These are phyloP conservation scores for Biscutella auriculata DNA, from an alignment of 441 rosid genomes.

Conservation along the genomic window DNA sequence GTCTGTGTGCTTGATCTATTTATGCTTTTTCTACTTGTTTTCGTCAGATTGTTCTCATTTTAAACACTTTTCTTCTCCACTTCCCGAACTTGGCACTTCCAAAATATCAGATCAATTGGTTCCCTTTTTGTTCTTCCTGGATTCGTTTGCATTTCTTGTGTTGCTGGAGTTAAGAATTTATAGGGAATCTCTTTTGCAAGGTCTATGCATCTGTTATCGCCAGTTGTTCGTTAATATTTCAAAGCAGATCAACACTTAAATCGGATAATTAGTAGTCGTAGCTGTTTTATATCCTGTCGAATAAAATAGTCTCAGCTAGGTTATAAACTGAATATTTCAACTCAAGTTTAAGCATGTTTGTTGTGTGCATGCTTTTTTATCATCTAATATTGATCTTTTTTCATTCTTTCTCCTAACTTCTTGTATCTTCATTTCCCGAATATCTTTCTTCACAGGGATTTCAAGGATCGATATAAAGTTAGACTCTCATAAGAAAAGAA, in stretches of 20 bases:
- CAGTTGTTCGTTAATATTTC: no score
- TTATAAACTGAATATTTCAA: no score
- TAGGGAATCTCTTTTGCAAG: no score
- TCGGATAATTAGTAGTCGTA: no score
- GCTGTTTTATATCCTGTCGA: no score
- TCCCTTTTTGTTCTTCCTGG: neutral
- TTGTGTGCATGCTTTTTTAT: neutral
- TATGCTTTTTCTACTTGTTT: neutral
- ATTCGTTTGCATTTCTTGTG: no score
- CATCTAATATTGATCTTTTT: neutral
- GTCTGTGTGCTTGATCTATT: neutral
- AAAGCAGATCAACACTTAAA: no score
- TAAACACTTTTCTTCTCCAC: neutral
- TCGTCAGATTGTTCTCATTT: neutral
- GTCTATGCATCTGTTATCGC: no score
- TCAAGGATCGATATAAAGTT: conserved; percentile 15
- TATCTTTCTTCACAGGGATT: conserved; percentile 28
- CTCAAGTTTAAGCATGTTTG: neutral
- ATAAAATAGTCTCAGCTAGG: no score
- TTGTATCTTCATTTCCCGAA: neutral
- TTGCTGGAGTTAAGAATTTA: no score
- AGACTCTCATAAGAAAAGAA: conserved; percentile 42
- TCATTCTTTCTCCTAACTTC: neutral
- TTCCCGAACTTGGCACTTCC: neutral
- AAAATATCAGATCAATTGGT: neutral